Percentiles rank a stretch among this genome's conserved stretches.
Evolutionary conservation across 2,329 filamentous ascomycete species (phyloP).

Genomic region (Dactylellina parvicollis): DNA sequence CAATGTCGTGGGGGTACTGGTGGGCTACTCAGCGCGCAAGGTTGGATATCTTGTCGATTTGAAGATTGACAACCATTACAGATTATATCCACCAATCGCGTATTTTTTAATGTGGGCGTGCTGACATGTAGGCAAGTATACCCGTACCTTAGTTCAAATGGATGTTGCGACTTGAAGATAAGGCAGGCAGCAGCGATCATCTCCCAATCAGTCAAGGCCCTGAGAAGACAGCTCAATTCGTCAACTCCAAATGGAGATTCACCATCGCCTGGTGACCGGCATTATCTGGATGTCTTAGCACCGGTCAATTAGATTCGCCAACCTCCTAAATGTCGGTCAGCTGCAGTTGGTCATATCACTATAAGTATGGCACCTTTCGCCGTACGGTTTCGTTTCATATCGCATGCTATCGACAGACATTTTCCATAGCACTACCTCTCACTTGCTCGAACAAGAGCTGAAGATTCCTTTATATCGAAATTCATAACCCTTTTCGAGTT

Average conservation of each 20-base stretch:
- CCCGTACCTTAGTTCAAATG: not conserved
- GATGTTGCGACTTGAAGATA: constrained; percentile 30
- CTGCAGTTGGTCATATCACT: too few relatives aligned
- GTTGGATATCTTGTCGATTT: constrained; percentile 16
- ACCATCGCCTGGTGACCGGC: not conserved
- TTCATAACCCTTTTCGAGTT: too few relatives aligned
- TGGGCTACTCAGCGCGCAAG: constrained; percentile 12
- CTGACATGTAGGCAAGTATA: not conserved
- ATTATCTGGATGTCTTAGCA: too few relatives aligned
- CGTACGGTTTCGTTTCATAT: too few relatives aligned
- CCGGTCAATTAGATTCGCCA: too few relatives aligned
- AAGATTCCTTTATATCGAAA: too few relatives aligned
- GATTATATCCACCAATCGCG: not conserved
- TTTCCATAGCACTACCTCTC: too few relatives aligned
- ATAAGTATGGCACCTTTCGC: too few relatives aligned
- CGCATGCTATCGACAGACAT: too few relatives aligned
- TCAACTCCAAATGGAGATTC: constrained; percentile 1
- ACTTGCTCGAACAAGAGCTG: too few relatives aligned
- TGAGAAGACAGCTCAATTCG: not conserved
- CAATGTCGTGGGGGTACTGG: not conserved
- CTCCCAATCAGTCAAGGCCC: not conserved
- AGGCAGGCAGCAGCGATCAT: constrained; percentile 37
- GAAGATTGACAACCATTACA: not conserved
- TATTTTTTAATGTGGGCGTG: constrained; percentile 1
- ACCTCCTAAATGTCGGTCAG: too few relatives aligned